A percentile compares a stretch with the other conserved stretches of the same genome.
These are phyloP conservation scores for Daldinia decipiens DNA, from an alignment of 495 filamentous ascomycete species.

Conservation along the genomic window DNA sequence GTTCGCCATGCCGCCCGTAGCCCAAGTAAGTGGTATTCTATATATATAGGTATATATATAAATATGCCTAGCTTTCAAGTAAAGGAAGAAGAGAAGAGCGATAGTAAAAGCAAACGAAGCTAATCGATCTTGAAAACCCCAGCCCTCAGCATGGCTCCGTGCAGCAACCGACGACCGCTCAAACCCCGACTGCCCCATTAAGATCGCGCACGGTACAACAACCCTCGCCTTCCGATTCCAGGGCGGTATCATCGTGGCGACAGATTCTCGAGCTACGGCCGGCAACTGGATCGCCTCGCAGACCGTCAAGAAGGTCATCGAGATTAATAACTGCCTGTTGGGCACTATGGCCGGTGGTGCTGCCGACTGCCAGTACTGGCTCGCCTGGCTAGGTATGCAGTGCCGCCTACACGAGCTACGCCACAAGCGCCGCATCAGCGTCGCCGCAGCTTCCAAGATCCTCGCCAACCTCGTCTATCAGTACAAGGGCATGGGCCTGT, in stretches of 20 bases:
- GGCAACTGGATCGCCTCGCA: slow-evolving; percentile 99
- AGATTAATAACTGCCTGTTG: slow-evolving; percentile 88
- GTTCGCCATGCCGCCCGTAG: slow-evolving; percentile 93
- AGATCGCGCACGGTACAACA: slow-evolving; percentile 98
- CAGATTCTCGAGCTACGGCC: slow-evolving; percentile 94
- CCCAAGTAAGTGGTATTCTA: slow-evolving; percentile 70
- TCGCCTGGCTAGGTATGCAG: slow-evolving; percentile 97
- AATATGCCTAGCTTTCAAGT: slow-evolving; percentile 5
- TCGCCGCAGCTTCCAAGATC: slow-evolving; percentile 97
- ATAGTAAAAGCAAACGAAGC: slow-evolving; percentile 4
- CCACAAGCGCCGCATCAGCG: slow-evolving; percentile 97
- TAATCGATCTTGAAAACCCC: slow-evolving; percentile 21
- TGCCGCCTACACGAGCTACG: slow-evolving; percentile 98
- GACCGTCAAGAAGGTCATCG: slow-evolving; percentile 99
- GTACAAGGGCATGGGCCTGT: slow-evolving; percentile 97
- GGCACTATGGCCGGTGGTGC: slow-evolving; percentile 99
- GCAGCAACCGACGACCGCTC: slow-evolving; percentile 96
- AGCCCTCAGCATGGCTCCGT: slow-evolving; percentile 93
- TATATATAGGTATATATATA: too few species aligned
- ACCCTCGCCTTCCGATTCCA: slow-evolving; percentile 98
- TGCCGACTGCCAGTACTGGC: slow-evolving; percentile 99
- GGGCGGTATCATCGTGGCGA: slow-evolving; percentile 97
- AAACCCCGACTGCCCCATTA: slow-evolving; percentile 96
- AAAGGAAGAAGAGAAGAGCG: background rate
- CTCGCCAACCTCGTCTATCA: slow-evolving; percentile 96